Evolutionary conservation across 148 eudicot species (phyloP).

Genomic region (Pouteria glomerata): DNA sequence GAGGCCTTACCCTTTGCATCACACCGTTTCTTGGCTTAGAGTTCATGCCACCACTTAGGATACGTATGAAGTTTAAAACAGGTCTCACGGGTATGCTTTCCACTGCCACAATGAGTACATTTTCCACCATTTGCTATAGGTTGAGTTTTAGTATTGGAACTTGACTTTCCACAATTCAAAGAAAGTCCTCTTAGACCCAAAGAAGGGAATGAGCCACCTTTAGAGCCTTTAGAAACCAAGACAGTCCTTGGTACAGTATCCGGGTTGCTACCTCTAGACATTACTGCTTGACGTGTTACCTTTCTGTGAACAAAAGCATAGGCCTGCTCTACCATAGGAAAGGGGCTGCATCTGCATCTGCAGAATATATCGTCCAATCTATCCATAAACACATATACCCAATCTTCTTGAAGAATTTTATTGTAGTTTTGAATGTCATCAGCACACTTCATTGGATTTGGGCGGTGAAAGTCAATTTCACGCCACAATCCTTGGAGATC

Average conservation of each 20-base stretch:
- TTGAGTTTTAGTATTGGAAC: neutral
- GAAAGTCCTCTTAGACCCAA: neutral
- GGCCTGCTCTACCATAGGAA: neutral
- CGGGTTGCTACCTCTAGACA: neutral
- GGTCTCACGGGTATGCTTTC: neutral
- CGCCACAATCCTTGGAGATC: neutral
- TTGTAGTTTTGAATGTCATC: neutral
- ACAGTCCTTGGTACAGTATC: neutral
- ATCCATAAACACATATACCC: neutral
- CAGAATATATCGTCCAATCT: neutral
- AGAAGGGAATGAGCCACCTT: neutral
- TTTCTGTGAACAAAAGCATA: neutral
- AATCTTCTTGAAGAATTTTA: neutral
- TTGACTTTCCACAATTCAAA: neutral
- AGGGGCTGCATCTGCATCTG: no score
- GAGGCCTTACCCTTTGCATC: no score
- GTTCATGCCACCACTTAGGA: neutral
- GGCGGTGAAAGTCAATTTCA: neutral
- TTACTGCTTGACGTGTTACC: neutral
- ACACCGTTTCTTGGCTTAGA: no score
- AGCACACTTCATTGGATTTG: neutral
- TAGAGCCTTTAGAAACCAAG: neutral
- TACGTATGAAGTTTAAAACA: neutral
- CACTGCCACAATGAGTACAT: neutral
- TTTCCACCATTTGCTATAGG: neutral